Base-by-base conservation (phyloP, 2,329 filamentous ascomycete genomes). In the Diaporthe ampelina region DNA sequence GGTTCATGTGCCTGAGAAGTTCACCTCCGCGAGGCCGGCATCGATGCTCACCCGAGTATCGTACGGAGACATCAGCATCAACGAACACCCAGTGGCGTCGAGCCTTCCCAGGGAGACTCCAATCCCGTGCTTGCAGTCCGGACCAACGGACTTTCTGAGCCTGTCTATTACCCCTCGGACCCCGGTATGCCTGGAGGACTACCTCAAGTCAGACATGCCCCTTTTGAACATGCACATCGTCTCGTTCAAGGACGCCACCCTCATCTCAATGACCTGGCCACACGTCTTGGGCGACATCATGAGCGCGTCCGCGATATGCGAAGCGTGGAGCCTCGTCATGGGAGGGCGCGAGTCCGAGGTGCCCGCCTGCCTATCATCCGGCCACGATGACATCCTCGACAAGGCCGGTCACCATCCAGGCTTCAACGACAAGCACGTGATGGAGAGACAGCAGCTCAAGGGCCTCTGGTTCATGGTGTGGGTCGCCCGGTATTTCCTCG, bases 221-320 rank as follows among this genome's bases (percentile, higher is more conserved):
- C 81, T 84, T 73, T 76, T 88, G 0, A 82, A 82, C 2, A 78
- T 88, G 3, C 84, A 85, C 68, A 78, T 88, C 43, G 81, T 84
- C 0, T 81, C 83, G 0, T 87, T 88, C 76, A 78, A 76, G 4
- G 82, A 88, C 73, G 80, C 80, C 2, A 88, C 86, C 0, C 77
- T 86, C 0, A 77, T 88, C 2, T 80, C 80, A 0, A 56, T 87
- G 0, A 79, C 81, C 52, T 86, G 81, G 80, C 79, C 82, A 3
- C 86, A 88, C 63, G 81, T 82, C 0, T 74, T 85, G 0, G 80
- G 82, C 58, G 86, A 88, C 76, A 83, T 81, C 1, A 80, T 85
- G 74, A 85, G 83, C 1, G 79, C 80, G 56, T 75, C 79, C 17
- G 81, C 79, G 0, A 76, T 88, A 8, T 72, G 86, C 0, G 76